These are phyloP conservation scores for Epichloe bromicola DNA, from an alignment of 2,329 filamentous ascomycete species.

Conservation along the genomic window DNA sequence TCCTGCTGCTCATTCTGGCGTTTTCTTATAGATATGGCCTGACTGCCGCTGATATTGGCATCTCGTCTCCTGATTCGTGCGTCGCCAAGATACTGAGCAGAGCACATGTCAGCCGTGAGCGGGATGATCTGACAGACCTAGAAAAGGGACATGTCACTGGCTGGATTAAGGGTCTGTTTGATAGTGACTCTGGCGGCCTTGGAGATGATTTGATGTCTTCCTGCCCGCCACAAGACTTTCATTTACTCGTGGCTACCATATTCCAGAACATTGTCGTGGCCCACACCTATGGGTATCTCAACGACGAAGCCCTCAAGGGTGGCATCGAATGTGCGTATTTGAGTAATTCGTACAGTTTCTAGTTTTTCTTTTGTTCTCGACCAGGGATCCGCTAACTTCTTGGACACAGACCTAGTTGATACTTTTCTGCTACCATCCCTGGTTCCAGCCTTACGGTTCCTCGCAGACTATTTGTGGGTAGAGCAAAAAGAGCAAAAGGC, in stretches of 20 bases:
- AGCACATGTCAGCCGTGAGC: constrained; percentile 41
- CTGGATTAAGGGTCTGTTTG: constrained; percentile 70
- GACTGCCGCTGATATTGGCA: constrained; percentile 49
- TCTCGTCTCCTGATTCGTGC: constrained; percentile 47
- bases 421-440: constrained; percentile 70
- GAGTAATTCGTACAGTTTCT: background rate
- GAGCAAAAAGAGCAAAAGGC: constrained; percentile 52
- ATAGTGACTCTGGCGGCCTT: constrained; percentile 58
- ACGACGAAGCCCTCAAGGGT: constrained; percentile 56
- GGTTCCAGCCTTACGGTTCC: constrained; percentile 58
- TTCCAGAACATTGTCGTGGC: constrained; percentile 66
- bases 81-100: constrained; percentile 51
- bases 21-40: constrained; percentile 67
- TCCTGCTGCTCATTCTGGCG: constrained; percentile 59
- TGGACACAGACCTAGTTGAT: constrained; percentile 55
- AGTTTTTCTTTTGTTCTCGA: background rate
- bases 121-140: constrained; percentile 48
- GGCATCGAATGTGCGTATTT: constrained; percentile 57
- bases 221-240: constrained; percentile 73
- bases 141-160: constrained; percentile 54
- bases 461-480: constrained; percentile 57
- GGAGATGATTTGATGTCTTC: constrained; percentile 72
- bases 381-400: background rate
- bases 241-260: constrained; percentile 61
- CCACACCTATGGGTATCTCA: constrained; percentile 49